A percentile compares a stretch with the other conserved stretches of the same genome.
Evolutionary conservation across 2,329 filamentous ascomycete species (phyloP).

Genomic region (Capronia americana): DNA sequence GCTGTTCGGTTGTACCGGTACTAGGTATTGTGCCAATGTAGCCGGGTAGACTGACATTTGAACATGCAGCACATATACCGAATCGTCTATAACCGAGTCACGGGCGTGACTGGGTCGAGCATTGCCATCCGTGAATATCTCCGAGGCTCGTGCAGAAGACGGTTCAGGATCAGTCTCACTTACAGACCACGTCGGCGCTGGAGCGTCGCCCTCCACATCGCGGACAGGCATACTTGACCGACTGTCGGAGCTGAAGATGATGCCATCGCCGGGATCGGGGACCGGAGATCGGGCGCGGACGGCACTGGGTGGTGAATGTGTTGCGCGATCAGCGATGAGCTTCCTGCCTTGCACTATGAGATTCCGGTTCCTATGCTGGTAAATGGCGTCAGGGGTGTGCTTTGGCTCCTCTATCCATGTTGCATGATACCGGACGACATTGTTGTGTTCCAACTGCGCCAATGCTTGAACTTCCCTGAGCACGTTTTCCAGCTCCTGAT

Average conservation of each 20-base stretch:
- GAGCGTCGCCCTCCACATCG: conserved; percentile 10
- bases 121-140: conserved; percentile 37
- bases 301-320: neutral
- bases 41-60: conserved; percentile 71
- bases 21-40: conserved; percentile 66
- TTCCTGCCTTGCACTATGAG: conserved; percentile 25
- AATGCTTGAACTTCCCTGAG: conserved; percentile 68
- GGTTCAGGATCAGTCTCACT: conserved; percentile 21
- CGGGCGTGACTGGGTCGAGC: conserved; percentile 17
- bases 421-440: conserved; percentile 70
- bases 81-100: conserved; percentile 43
- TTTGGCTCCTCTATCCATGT: conserved; percentile 64
- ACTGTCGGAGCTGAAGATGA: conserved; percentile 36
- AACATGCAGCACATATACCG: conserved; percentile 60
- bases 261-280: conserved; percentile 27
- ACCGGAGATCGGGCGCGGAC: neutral
- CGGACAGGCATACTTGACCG: conserved; percentile 13
- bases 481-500: conserved; percentile 62
- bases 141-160: conserved; percentile 28
- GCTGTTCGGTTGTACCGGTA: conserved; percentile 44
- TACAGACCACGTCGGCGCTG: conserved; percentile 15
- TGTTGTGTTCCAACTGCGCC: conserved; percentile 67
- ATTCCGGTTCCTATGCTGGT: conserved; percentile 14
- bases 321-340: conserved; percentile 24
- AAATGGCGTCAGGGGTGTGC: conserved; percentile 7